Evolutionary conservation across 108 stramenopile species (phyloP).

Genomic region (Nitzschia palea): DNA sequence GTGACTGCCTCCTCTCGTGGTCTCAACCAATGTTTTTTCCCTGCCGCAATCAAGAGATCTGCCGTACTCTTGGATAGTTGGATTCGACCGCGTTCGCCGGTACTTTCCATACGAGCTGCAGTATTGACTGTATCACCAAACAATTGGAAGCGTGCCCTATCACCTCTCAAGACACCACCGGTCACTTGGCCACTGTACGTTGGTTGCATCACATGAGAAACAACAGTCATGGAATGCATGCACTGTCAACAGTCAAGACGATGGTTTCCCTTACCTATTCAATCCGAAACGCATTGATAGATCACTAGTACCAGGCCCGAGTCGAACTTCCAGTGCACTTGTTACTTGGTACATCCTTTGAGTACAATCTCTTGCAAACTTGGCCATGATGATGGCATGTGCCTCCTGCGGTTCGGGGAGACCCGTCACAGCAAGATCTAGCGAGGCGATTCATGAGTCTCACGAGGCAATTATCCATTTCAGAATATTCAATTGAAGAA

Average conservation of each 20-base stretch:
- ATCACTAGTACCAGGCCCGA: conserved; percentile 15
- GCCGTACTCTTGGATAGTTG: conserved; percentile 56
- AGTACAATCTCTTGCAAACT: conserved; percentile 17
- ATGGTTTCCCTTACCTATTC: not conserved
- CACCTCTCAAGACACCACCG: conserved; percentile 19
- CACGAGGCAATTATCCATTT: too few relatives aligned
- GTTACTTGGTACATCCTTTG: not conserved
- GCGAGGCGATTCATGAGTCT: too few relatives aligned
- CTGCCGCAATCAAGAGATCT: conserved; percentile 34
- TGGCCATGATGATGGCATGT: conserved; percentile 21
- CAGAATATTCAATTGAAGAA: too few relatives aligned
- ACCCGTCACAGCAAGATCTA: conserved; percentile 18
- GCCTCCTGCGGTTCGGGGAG: conserved; percentile 6
- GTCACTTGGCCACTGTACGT: conserved; percentile 23
- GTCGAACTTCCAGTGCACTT: not conserved
- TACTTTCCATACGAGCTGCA: conserved; percentile 60
- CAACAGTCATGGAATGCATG: not conserved
- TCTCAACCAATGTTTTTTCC: conserved; percentile 41
- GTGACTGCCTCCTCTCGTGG: conserved; percentile 36
- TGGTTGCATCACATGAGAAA: too few relatives aligned
- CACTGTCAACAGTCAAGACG: too few relatives aligned
- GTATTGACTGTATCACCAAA: conserved; percentile 51
- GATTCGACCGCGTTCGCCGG: conserved; percentile 43
- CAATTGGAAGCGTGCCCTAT: conserved; percentile 17
- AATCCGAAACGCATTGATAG: conserved; percentile 17